phyloP scores from a whole-genome alignment of 768 basidiomycete species.

The Xerocomellus amylosporus region DNA sequence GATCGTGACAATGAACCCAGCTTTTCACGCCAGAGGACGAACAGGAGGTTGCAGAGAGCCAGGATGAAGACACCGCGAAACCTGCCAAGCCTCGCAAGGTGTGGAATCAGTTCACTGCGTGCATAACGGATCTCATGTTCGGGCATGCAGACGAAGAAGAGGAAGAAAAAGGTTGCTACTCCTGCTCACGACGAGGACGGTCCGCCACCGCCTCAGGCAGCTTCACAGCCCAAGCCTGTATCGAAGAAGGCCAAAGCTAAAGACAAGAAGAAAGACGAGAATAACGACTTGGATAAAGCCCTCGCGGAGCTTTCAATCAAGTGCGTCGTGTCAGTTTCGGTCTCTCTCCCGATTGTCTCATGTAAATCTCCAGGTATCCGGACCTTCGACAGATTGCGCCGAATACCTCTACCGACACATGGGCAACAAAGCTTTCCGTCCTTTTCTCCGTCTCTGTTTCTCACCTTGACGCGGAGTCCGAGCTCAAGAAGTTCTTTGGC shows the following conservation, averaged over 20 bases:
- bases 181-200: slow-evolving; percentile 4
- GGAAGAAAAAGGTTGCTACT: slow-evolving; percentile 34
- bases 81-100: slow-evolving; percentile 25
- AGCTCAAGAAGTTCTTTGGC: slow-evolving; percentile 93
- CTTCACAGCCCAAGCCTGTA: slow-evolving; percentile 42
- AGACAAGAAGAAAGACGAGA: slow-evolving; percentile 56
- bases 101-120: background rate
- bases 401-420: slow-evolving; percentile 26
- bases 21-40: slow-evolving; percentile 39
- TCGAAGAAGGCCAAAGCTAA: slow-evolving; percentile 63
- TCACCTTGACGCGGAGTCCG: slow-evolving; percentile 84
- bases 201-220: background rate
- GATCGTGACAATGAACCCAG: slow-evolving; percentile 33
- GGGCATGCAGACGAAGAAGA: slow-evolving; percentile 37
- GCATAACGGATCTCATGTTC: background rate
- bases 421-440: slow-evolving; percentile 39
- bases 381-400: slow-evolving; percentile 41
- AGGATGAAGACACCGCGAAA: slow-evolving; percentile 20
- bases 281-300: slow-evolving; percentile 81
- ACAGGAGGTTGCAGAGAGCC: slow-evolving; percentile 17
- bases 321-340: slow-evolving; percentile 36
- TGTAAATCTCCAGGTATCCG: slow-evolving; percentile 43
- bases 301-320: slow-evolving; percentile 81
- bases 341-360: background rate
- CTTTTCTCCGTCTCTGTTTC: slow-evolving; percentile 78